Evolutionary conservation across 257 asterid genomes (phyloP).

Genomic region (Euphrasia confusa): DNA sequence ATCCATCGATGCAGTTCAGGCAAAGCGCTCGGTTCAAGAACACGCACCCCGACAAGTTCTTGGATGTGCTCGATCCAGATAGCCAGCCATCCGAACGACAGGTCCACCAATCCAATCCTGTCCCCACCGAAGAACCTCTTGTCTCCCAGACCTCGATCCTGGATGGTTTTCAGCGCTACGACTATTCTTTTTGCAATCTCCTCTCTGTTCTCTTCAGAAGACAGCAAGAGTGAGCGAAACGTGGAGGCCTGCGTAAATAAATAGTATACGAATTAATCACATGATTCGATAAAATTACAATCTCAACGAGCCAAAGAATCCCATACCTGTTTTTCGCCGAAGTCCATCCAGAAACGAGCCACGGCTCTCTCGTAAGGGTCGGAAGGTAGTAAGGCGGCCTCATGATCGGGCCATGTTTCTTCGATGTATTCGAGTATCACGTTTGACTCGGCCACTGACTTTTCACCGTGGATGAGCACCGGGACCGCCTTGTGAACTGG

Average conservation of each 20-base stretch:
- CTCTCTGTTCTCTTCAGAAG: slow-evolving; percentile 31
- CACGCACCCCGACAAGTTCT: slow-evolving; percentile 24
- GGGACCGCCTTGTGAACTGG: not conserved
- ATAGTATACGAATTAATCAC: too few species aligned
- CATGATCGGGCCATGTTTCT: not conserved
- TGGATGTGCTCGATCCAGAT: slow-evolving; percentile 20
- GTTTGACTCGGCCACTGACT: not conserved
- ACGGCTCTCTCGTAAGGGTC: not conserved
- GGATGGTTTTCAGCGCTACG: slow-evolving; percentile 28
- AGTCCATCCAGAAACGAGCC: not conserved
- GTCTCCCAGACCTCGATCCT: slow-evolving; percentile 40
- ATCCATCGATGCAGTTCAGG: slow-evolving; percentile 38
- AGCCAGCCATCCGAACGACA: slow-evolving; percentile 34
- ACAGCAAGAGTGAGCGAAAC: slow-evolving; percentile 23
- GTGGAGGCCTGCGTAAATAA: slow-evolving; percentile 9
- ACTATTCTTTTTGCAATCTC: slow-evolving; percentile 18
- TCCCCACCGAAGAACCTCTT: slow-evolving; percentile 42
- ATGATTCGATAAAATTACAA: too few species aligned
- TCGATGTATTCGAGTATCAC: not conserved
- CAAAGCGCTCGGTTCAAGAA: slow-evolving; percentile 27
- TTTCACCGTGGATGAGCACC: not conserved
- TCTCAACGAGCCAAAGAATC: too few species aligned
- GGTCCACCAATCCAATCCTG: slow-evolving; percentile 38
- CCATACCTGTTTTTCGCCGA: slow-evolving; percentile 27
- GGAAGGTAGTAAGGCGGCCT: not conserved